A percentile compares a stretch with the other conserved stretches of the same genome.
Evolutionary conservation across 352 stramenopile species (phyloP).

Genomic region (Bremia lactucae): DNA sequence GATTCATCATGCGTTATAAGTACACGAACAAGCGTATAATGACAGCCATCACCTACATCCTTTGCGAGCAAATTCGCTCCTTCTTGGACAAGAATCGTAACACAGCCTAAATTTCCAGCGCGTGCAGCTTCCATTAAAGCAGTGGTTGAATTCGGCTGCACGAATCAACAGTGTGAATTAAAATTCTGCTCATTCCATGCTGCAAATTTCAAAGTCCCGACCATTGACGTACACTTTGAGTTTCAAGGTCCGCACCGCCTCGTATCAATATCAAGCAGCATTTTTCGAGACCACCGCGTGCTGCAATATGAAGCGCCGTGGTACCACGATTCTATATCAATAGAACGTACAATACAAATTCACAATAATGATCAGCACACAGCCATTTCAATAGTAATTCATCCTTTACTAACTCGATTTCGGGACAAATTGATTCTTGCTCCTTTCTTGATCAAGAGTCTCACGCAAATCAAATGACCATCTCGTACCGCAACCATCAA

Average conservation of each 20-base stretch:
- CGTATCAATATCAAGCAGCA: conserved; percentile 62
- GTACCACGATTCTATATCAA: conserved; percentile 58
- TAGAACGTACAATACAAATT: background rate
- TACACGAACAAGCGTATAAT: background rate
- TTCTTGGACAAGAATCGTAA: conserved; percentile 55
- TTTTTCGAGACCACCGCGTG: conserved; percentile 61
- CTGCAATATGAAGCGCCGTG: conserved; percentile 73
- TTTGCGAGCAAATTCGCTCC: conserved; percentile 58
- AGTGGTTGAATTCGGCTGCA: conserved; percentile 76
- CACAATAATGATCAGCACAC: conserved; percentile 3
- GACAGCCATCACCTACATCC: conserved; percentile 39
- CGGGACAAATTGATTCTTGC: conserved; percentile 72
- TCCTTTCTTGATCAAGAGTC: conserved; percentile 67
- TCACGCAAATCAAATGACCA: conserved; percentile 50
- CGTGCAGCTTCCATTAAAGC: conserved; percentile 80
- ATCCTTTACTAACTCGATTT: conserved; percentile 44
- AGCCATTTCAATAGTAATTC: background rate
- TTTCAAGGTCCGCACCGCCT: conserved; percentile 57
- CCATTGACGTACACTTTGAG: conserved; percentile 51
- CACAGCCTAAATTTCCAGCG: conserved; percentile 64
- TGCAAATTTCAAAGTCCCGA: background rate
- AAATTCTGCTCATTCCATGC: background rate
- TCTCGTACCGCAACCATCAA: conserved; percentile 75
- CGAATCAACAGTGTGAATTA: background rate
- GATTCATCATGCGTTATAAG: background rate